Base-by-base conservation (phyloP, 1,284 basidiomycete species). In the Cerrena zonata region DNA sequence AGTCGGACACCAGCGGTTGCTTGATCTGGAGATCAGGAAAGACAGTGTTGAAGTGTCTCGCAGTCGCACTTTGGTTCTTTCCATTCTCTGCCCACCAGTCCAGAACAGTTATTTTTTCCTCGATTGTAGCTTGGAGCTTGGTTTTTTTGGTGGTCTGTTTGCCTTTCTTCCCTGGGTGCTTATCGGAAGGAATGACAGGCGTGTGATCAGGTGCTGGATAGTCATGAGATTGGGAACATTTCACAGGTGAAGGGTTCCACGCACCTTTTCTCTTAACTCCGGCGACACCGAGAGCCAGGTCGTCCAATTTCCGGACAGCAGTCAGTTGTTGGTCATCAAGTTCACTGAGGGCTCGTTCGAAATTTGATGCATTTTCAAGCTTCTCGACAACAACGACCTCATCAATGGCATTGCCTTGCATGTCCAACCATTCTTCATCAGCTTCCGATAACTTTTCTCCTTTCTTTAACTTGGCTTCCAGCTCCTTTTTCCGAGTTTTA, bases 201-300 rank as follows among this genome's bases (percentile, higher is more conserved):
- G 47, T 21, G 23, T 59, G 55, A 45, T 65, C 54, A 2, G 34
- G 45, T 45, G 63, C 57, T 48, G 61, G 54, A 63, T 61, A 69
- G 51, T 69, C 55, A 7, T 67, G 55, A 49, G 65, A 60, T 38
- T 65, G 56, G 47, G 68, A 61, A 1, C 54, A 50, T 49, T 67
- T 63, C 27, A n/a, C n/a, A n/a, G n/a, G n/a, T 15, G n/a, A 21
- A 47, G 46, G n/a, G 46, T 47, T 3, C 34, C n/a, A 36, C n/a
- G 34, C 34, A 11, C 34, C 34, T 36, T 36, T n/a, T 36, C n/a
- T n/a, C 11, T 36, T 10, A 36, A 36, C 10, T 11, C 34, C 34
- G 34, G 34, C n/a, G n/a, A n/a, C n/a, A 36, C 34, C 34, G 10
- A 10, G 11, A n/a, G 11, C 34, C 11, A n/a, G 34, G 34, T 36